Conservation (phyloP, 495 filamentous ascomycete genomes). For the Podospora comata region DNA sequence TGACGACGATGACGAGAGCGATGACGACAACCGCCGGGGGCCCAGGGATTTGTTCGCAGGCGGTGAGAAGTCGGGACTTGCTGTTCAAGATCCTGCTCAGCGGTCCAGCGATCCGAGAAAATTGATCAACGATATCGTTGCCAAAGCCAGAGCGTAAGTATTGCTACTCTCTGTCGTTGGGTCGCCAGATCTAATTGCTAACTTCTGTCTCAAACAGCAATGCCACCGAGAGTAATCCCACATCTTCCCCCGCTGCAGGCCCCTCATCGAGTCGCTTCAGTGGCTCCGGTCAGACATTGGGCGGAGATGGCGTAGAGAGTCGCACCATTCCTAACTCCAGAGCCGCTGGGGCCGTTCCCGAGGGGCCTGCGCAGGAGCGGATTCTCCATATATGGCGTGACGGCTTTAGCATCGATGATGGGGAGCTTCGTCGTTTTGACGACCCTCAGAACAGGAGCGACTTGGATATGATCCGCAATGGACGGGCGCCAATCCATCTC, state of each 20-base stretch:
- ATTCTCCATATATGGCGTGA: constrained; percentile 88
- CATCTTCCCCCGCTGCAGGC: constrained; percentile 49
- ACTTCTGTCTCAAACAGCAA: constrained; percentile 10
- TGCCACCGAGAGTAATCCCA: constrained; percentile 52
- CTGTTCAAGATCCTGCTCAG: constrained; percentile 78
- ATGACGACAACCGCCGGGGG: constrained; percentile 57
- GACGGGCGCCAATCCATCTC: constrained; percentile 80
- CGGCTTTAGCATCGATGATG: constrained; percentile 94
- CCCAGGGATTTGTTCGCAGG: constrained; percentile 87
- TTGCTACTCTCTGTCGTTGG: not conserved
- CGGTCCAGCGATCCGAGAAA: constrained; percentile 57
- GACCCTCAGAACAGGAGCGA: constrained; percentile 82
- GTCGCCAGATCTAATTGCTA: constrained; percentile 3
- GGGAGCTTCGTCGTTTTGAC: constrained; percentile 81
- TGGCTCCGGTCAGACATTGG: constrained; percentile 80
- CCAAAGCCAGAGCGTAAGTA: constrained; percentile 72
- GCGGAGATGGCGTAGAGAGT: constrained; percentile 82
- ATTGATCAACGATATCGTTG: constrained; percentile 73
- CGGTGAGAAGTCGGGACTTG: constrained; percentile 93
- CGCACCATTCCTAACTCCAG: constrained; percentile 64
- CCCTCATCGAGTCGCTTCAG: constrained; percentile 61
- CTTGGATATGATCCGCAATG: constrained; percentile 78
- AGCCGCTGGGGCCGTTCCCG: constrained; percentile 31
- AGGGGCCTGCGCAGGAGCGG: constrained; percentile 53
- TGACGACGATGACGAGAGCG: constrained; percentile 56